Evolutionary conservation across 2,329 filamentous ascomycete genomes (phyloP).

Genomic region (Alternaria triticimaculans): DNA sequence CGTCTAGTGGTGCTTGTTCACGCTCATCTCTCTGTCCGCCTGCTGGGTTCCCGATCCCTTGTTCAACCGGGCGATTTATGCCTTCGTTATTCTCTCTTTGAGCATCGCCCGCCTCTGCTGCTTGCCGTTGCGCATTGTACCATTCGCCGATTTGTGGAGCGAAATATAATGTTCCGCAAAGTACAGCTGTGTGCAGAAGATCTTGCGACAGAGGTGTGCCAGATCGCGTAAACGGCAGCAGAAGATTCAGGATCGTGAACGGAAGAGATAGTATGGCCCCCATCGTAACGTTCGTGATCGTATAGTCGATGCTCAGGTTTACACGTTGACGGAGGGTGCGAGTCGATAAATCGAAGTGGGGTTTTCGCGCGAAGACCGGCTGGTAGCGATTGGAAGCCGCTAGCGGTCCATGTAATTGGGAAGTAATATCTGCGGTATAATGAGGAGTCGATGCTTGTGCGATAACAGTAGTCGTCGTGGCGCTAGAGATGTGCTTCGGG

Average conservation of each 20-base stretch:
- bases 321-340: background rate
- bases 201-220: conserved; percentile 57
- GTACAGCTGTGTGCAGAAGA: conserved; percentile 52
- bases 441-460: background rate
- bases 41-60: background rate
- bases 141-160: conserved; percentile 55
- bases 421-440: background rate
- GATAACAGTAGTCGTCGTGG: background rate
- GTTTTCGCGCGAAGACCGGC: background rate
- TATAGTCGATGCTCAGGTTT: background rate
- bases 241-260: conserved; percentile 48
- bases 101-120: conserved; percentile 9
- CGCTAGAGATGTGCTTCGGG: background rate
- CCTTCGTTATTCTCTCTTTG: background rate
- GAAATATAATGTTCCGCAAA: conserved; percentile 56
- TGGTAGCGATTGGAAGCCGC: background rate
- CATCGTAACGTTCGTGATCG: conserved; percentile 25
- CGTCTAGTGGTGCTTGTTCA: conserved; percentile 32
- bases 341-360: background rate
- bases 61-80: background rate
- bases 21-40: background rate
- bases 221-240: conserved; percentile 57
- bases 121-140: conserved; percentile 35
- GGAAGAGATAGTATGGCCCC: conserved; percentile 37
- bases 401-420: background rate